A percentile compares a stretch with the other conserved stretches of the same genome.
These are phyloP conservation scores for Mucor indicus DNA, from an alignment of 371 early-diverging fungal species.

Conservation along the genomic window DNA sequence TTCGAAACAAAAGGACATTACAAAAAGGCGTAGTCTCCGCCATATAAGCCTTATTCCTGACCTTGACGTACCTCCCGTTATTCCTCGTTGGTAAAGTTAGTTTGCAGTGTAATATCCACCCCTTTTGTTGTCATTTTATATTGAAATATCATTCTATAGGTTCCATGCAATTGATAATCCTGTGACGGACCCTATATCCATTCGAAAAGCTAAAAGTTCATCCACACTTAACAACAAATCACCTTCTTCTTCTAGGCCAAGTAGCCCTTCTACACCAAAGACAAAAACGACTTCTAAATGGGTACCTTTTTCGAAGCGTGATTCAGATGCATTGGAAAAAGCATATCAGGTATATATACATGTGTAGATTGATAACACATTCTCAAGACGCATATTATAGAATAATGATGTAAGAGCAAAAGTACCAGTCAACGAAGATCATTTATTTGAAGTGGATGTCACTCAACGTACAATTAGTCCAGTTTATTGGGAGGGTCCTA, in stretches of 20 bases:
- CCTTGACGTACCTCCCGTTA: conserved; percentile 20
- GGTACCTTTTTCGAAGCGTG: conserved; percentile 60
- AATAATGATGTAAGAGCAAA: conserved; percentile 29
- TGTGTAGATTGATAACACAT: not conserved
- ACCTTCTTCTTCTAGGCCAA: conserved; percentile 13
- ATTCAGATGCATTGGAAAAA: conserved; percentile 56
- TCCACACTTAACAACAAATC: conserved; percentile 13
- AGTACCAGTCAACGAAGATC: conserved; percentile 70
- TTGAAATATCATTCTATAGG: conserved; percentile 7
- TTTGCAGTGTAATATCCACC: too few relatives aligned
- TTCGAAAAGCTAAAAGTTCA: conserved; percentile 23
- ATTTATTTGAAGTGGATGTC: conserved; percentile 77
- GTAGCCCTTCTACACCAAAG: conserved; percentile 9
- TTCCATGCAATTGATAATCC: conserved; percentile 35
- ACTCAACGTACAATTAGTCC: conserved; percentile 66
- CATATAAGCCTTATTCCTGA: conserved; percentile 22
- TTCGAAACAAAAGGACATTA: conserved; percentile 8
- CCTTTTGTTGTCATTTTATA: not conserved
- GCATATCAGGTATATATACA: conserved; percentile 42
- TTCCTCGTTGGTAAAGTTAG: conserved; percentile 23
- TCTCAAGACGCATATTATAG: conserved; percentile 5
- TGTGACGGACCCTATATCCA: conserved; percentile 18
- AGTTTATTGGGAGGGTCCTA: conserved; percentile 83
- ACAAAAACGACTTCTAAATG: conserved; percentile 45
- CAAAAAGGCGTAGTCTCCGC: conserved; percentile 18